Evolutionary conservation across 2,329 filamentous ascomycete genomes (phyloP).

Genomic region (Microcyclosporella mali): DNA sequence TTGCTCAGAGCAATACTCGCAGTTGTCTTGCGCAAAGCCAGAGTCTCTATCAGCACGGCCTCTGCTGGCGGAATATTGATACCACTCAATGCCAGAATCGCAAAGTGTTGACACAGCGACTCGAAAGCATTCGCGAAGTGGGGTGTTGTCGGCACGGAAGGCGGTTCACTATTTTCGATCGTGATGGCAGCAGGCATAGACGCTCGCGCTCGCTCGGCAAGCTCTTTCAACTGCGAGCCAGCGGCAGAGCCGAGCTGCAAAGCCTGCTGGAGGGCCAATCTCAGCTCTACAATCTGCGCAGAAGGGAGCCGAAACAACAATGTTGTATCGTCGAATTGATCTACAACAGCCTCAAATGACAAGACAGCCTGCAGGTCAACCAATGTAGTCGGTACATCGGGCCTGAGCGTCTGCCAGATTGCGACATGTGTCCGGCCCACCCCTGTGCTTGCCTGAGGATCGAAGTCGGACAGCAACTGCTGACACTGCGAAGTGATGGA

Average conservation of each 20-base stretch:
- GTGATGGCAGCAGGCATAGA: conserved; percentile 10
- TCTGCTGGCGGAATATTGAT: conserved; percentile 2
- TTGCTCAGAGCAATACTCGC: not conserved
- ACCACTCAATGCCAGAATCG: conserved; percentile 6
- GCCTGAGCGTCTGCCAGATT: conserved; percentile 60
- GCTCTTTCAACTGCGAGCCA: conserved; percentile 11
- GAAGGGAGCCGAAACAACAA: conserved; percentile 21
- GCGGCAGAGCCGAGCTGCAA: conserved; percentile 12
- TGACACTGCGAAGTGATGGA: not conserved
- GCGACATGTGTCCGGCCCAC: conserved; percentile 18
- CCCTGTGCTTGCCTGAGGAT: conserved; percentile 5
- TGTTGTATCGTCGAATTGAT: conserved; percentile 37
- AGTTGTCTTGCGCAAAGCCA: conserved; percentile 10
- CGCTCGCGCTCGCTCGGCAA: conserved; percentile 15
- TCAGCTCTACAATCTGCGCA: conserved; percentile 21
- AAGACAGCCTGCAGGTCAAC: conserved; percentile 36
- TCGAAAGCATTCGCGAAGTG: conserved; percentile 45
- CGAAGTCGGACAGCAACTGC: not conserved
- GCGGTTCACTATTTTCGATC: conserved; percentile 7
- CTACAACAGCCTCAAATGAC: conserved; percentile 40
- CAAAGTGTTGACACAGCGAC: conserved; percentile 36
- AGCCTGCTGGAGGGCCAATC: conserved; percentile 22
- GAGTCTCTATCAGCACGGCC: conserved; percentile 11
- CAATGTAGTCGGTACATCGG: conserved; percentile 44
- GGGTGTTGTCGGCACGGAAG: conserved; percentile 24